Base-by-base conservation (phyloP, 441 rosid genomes). In the Syzygium malaccense region DNA sequence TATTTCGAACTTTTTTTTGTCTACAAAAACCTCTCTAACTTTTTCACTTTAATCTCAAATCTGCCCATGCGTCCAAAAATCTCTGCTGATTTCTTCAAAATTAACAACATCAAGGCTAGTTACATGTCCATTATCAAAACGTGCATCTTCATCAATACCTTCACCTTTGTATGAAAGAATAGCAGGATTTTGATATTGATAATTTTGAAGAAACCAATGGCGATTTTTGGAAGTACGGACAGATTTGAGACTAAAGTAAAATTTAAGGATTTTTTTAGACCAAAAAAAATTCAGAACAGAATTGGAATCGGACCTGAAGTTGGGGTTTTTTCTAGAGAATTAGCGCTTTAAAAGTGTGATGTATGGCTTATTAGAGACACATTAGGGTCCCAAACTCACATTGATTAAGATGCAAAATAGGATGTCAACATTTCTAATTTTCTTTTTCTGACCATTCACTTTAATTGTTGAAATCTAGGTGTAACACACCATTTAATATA, bases 41-140 rank as follows among this genome's bases (percentile, higher is more conserved):
- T 68, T 68, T 68, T 68, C 3, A 17, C 2, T 66, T 32, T 66
- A 23, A 18, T 66, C 13, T 12, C 3, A 66, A 66, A 66, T 32
- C 13, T 18, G 3, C 23, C 3, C 23, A 8, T 13, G 0, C 11
- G 0, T 8, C 14, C 41, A 66, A 66, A 32, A 66, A 2, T 66
- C 0, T 19, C 12, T 9, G 33, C 7, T 1, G 1, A 0, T 32
- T 33, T 66, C 23, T 68, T 33, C 4, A 4, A 68, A 33, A 68
- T 68, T 68, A 3, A 33, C 48, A 33, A 33, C 20, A 68, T 68
- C 7, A 68, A 4, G 20, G 14, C 19, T 1, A 2, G 7, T 32
- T 33, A 23, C 2, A 18, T 25, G 1, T 30, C 41, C 13, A 17
- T 54, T 54, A 14, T 30, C 1, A 0, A 9, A 64, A 64, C 7